Evolutionary conservation across 306 rosid species (phyloP), one percentile per base, ranked within the genome.

Genomic region (Medicago lupulina): DNA sequence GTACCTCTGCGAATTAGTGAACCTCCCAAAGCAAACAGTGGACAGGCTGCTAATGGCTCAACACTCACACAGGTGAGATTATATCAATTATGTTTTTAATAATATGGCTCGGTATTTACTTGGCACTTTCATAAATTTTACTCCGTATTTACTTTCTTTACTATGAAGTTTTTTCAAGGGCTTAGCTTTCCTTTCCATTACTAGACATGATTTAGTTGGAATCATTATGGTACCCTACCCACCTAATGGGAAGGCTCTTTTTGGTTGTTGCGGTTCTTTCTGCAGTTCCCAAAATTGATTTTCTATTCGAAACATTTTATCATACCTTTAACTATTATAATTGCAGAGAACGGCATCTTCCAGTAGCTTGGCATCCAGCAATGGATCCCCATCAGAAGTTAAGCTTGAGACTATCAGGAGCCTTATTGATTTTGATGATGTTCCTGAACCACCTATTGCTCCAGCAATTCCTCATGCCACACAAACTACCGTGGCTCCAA

Each of bases 341-440:
- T 81, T 85, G 74, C 88, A 95, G 98, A 90, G 91, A 80, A 86
- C 89, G 44, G 84, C 81, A 74, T 90, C 97, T 68, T 95, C 97
- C 77, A 87, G 93, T 78, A 87, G 90, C 87, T 80, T 92, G 79
- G 96, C 87, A 67, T 89, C 97, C 70, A 82, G 83, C 84, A 86
- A 59, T 73, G 95, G 89, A 85, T 88, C 83, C 71, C 70, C 82
- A 0, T 82, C 68, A 54, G 96, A 92, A 86, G 91, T 83, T 81
- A 92, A 92, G 82, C 68, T 75, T 70, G 93, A 87, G 75, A 81
- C 86, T 73, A 23, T 81, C 55, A 85, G 74, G 81, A 94, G 97
- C 83, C 91, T 94, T 86, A 95, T 92, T 83, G 97, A 95, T 84
- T 95, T 95, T 85, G 98, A 89, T 82, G 92, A 88, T 66, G 88